Base-by-base conservation (phyloP, 2,329 filamentous ascomycete genomes). In the Colletotrichum salicis region DNA sequence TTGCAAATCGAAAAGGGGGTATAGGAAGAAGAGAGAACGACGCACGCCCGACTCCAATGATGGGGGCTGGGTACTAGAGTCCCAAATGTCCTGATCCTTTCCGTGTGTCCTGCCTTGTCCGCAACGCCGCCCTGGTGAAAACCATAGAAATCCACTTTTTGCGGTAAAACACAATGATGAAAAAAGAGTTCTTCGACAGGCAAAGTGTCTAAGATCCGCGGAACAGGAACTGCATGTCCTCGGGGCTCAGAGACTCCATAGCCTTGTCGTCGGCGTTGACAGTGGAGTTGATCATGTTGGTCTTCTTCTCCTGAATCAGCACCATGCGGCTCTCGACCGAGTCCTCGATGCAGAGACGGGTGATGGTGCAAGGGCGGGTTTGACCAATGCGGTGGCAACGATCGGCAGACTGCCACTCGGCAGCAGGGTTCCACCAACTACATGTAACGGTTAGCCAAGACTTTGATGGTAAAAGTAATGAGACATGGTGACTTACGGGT, bases 401-500 rank as follows among this genome's bases (percentile, higher is more conserved):
- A 80, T 99, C 96, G 3, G 96, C 96, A 73, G 93, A 96, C 83
- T 99, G 96, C 96, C 96, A 99, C 84, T 99, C 96, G 0, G 96
- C 96, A n/a, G 95, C 95, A n/a, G 96, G 96, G 76, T 98, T 98
- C 96, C 96, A 99, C 96, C 96, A 98, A 76, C 93, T 95, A 35
- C 31, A 75, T 45, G 73, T 37, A 71, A 31, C 5, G 22, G 64
- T 84, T 72, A 81, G 75, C 33, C 45, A 63, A 3, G 19, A 24
- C 22, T 10, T 41, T 41, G 37, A 41, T 24, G 8, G 52, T 12
- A 5, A 60, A n/a, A 48, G 24, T 45, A 48, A 4, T 22, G 48
- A 51, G 13, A 24, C 12, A 24, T 13, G 24, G 27, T 4, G n/a
- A 92, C 93, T 89, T 90, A 95, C 87, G 96, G 96, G 78, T 99